Conservation (phyloP, 768 basidiomycete species). For the Termitomyces sp. region DNA sequence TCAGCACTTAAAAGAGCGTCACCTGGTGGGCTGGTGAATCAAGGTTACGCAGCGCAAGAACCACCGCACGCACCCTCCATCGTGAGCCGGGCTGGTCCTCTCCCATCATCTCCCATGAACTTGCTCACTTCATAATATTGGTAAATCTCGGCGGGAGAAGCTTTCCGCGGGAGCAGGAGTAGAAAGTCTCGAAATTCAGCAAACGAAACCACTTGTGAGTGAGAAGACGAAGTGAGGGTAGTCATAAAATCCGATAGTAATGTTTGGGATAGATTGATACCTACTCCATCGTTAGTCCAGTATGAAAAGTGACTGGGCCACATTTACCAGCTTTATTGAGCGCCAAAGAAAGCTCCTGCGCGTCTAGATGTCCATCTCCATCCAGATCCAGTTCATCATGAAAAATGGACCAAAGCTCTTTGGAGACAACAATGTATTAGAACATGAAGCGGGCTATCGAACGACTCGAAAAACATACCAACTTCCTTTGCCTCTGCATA, state of each 20-base stretch:
- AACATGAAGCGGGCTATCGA: constrained; percentile 11
- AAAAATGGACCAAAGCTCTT: constrained; percentile 90
- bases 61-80: constrained; percentile 71
- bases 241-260: constrained; percentile 82
- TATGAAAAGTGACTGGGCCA: neutral
- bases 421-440: neutral
- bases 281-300: constrained; percentile 33
- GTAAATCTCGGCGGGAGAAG: constrained; percentile 82
- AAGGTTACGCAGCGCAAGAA: neutral
- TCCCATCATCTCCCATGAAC: constrained; percentile 68
- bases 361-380: constrained; percentile 78
- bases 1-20: constrained; percentile 77
- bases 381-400: constrained; percentile 89
- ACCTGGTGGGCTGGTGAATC: constrained; percentile 36
- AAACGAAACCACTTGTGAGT: constrained; percentile 70
- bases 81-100: constrained; percentile 74
- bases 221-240: constrained; percentile 66
- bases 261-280: constrained; percentile 61
- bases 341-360: constrained; percentile 33
- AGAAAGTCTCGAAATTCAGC: constrained; percentile 87
- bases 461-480: constrained; percentile 43
- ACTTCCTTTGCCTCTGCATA: constrained; percentile 81
- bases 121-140: constrained; percentile 70
- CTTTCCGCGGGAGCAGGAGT: constrained; percentile 76
- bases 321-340: constrained; percentile 65